Evolutionary conservation across 2,329 filamentous ascomycete genomes (phyloP), one percentile per base, ranked within the genome.

Genomic region (Macroventuria anomochaeta): DNA sequence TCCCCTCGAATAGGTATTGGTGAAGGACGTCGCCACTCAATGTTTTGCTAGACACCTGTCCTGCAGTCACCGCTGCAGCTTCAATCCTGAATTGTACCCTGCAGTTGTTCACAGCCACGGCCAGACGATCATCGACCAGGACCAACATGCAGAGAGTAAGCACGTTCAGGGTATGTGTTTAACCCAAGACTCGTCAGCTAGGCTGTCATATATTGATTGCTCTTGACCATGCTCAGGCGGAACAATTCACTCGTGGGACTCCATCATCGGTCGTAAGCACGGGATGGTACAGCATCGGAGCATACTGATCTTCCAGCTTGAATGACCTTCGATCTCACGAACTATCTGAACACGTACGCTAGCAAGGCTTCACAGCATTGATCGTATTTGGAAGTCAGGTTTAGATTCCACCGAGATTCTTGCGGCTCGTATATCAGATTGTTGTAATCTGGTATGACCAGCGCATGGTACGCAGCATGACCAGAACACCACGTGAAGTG

Each of bases 31-130:
- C 31, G 50, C 50, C 50, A 43, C 43, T 36, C 48, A 26, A 28
- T 47, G 20, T 23, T 34, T 8, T 32, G n/a, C 49, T 32, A 46
- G 48, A 52, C 26, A 43, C 7, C 44, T 36, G 15, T 26, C 41
- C 28, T 47, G 49, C 37, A 29, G 29, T 29, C 26, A 38, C 32
- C 20, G 28, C 36, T 38, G 39, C 39, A 51, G 12, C 28, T 23
- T 13, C 31, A 29, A 39, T 48, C 23, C 32, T 38, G 33, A n/a
- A 25, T n/a, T 26, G 26, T 34, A 44, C 53, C 53, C 55, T 56
- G 58, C 55, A 57, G 47, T 44, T 54, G 39, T 43, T 49, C 44
- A 52, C 47, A 55, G 56, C 56, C 51, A 55, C 46, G 41, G 36
- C 49, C 44, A 55, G 43, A 40, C 17, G 38, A 59, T 42, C 25